These are phyloP conservation scores for Leishmania lainsoni DNA, from an alignment of 208 protist species.

Conservation along the genomic window DNA sequence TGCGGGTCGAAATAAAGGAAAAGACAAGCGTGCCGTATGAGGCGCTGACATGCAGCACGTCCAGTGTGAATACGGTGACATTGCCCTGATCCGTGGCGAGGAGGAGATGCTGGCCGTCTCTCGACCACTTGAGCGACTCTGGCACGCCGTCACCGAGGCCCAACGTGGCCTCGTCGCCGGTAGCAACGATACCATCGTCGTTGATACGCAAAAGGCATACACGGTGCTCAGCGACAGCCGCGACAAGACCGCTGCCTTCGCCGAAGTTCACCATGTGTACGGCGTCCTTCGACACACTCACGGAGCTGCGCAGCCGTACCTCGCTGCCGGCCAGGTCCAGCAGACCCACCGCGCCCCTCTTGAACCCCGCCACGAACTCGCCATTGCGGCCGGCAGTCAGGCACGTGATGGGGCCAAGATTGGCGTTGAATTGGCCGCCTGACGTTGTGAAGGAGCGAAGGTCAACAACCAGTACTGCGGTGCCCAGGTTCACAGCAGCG, in stretches of 20 bases:
- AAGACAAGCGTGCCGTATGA: slow-evolving; percentile 74
- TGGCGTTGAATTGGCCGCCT: slow-evolving; percentile 70
- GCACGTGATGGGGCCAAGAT: slow-evolving; percentile 70
- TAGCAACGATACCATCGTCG: slow-evolving; percentile 45
- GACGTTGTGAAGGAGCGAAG: slow-evolving; percentile 46
- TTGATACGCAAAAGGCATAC: slow-evolving; percentile 61
- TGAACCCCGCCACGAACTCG: slow-evolving; percentile 61
- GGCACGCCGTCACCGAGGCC: slow-evolving; percentile 16
- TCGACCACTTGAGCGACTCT: slow-evolving; percentile 62
- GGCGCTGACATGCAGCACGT: slow-evolving; percentile 79
- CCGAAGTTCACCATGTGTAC: slow-evolving; percentile 52
- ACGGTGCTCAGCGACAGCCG: slow-evolving; percentile 47
- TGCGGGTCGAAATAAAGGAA: slow-evolving; percentile 84
- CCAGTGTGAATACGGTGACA: slow-evolving; percentile 78
- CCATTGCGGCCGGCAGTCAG: slow-evolving; percentile 34
- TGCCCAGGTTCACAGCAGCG: slow-evolving; percentile 67
- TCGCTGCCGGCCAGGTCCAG: slow-evolving; percentile 43
- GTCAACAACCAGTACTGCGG: slow-evolving; percentile 56
- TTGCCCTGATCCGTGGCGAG: slow-evolving; percentile 76
- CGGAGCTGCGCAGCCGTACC: slow-evolving; percentile 37
- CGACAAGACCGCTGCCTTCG: slow-evolving; percentile 50
- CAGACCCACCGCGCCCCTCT: slow-evolving; percentile 57
- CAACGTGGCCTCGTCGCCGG: slow-evolving; percentile 27
- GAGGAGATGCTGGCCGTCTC: slow-evolving; percentile 90
- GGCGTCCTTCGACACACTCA: slow-evolving; percentile 34